Evolutionary conservation across 1,284 basidiomycete species (phyloP).

Genomic region (Trametes sp.): DNA sequence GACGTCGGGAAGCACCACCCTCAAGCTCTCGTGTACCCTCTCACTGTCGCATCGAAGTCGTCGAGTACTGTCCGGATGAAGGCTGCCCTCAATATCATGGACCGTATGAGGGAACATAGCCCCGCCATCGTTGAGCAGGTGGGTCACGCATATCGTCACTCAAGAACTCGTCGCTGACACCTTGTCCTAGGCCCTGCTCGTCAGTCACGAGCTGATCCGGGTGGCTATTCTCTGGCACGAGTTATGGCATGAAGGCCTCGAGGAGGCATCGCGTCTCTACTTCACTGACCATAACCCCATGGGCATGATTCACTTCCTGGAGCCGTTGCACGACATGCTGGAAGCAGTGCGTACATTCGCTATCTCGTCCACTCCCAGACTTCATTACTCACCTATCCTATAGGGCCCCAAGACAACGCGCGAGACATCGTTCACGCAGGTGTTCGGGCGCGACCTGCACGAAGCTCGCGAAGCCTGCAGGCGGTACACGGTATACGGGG

Average conservation of each 20-base stretch:
- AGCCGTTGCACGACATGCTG: constrained; percentile 94
- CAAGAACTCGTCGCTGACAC: neutral
- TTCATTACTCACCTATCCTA: constrained; percentile 4
- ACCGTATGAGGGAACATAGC: constrained; percentile 94
- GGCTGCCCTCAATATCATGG: constrained; percentile 91
- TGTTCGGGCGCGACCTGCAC: constrained; percentile 92
- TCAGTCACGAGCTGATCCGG: constrained; percentile 95
- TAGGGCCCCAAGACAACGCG: constrained; percentile 94
- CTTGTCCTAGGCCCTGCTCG: constrained; percentile 78
- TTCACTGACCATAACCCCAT: constrained; percentile 99
- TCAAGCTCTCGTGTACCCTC: constrained; percentile 96
- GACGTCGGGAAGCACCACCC: constrained; percentile 98
- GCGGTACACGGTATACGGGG: constrained; percentile 88
- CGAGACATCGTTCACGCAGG: constrained; percentile 96
- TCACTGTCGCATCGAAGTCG: constrained; percentile 99
- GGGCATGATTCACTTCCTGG: constrained; percentile 95
- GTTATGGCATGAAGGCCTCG: constrained; percentile 98
- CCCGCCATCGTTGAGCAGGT: constrained; percentile 90
- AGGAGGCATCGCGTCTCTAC: constrained; percentile 97
- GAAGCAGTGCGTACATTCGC: constrained; percentile 70
- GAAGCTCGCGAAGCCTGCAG: constrained; percentile 95
- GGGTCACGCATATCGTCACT: constrained; percentile 21
- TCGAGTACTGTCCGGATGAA: constrained; percentile 85
- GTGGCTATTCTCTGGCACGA: constrained; percentile 99
- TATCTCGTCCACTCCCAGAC: neutral